Conservation (phyloP, 73 alveolate genomes). For the Symbiodinium pilosum region DNA sequence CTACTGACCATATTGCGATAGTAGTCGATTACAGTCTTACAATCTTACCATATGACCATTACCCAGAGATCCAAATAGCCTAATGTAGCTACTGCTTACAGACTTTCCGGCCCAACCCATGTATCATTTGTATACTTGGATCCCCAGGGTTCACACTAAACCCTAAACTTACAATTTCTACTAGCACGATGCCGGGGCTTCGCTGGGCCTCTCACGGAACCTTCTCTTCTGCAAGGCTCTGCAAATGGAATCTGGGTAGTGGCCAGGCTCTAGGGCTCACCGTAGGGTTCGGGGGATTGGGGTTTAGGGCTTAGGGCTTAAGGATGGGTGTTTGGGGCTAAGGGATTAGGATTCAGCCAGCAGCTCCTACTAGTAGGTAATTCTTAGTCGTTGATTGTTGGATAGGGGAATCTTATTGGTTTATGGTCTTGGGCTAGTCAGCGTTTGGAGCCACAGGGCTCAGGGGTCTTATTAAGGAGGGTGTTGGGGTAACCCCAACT, state of each 20-base stretch:
- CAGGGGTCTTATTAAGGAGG: not conserved
- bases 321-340: not conserved
- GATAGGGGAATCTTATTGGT: too few species aligned
- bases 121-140: too few species aligned
- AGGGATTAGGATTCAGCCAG: not conserved
- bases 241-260: conserved; percentile 22
- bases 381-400: too few species aligned
- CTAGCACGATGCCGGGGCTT: too few species aligned
- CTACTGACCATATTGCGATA: too few species aligned
- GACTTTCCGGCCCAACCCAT: too few species aligned
- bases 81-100: too few species aligned
- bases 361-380: not conserved
- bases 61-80: too few species aligned
- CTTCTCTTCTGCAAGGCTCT: conserved; percentile 69
- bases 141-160: not conserved
- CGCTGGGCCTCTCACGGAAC: not conserved
- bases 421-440: not conserved
- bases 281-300: not conserved
- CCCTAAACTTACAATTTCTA: not conserved
- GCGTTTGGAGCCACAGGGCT: not conserved
- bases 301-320: not conserved
- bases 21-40: too few species aligned
- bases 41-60: too few species aligned
- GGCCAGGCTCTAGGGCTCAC: too few species aligned
- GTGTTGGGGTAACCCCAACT: too few species aligned